These are phyloP conservation scores for Capsicum pubescens DNA, from an alignment of 257 asterid species.

Conservation along the genomic window DNA sequence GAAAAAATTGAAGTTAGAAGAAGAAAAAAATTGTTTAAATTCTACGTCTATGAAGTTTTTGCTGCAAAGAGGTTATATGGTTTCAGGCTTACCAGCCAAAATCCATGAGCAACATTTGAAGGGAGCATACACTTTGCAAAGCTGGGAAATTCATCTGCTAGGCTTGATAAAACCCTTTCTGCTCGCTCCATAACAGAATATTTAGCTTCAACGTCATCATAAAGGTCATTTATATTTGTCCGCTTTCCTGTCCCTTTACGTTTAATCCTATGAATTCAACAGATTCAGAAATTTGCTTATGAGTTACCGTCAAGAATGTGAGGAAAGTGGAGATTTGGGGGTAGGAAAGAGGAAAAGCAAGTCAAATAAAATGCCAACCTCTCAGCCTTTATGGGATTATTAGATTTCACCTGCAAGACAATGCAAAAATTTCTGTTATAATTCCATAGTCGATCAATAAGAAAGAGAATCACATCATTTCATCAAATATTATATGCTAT, in stretches of 20 bases:
- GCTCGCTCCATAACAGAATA: slow-evolving; percentile 73
- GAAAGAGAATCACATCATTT: slow-evolving; percentile 5
- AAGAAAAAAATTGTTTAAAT: background rate
- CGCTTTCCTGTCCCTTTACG: slow-evolving; percentile 43
- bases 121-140: slow-evolving; percentile 87
- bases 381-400: slow-evolving; percentile 45
- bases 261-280: slow-evolving; percentile 38
- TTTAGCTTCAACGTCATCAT: slow-evolving; percentile 64
- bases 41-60: background rate
- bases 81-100: slow-evolving; percentile 78
- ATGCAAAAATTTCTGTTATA: slow-evolving; percentile 34
- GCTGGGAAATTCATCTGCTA: slow-evolving; percentile 57
- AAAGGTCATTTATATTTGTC: slow-evolving; percentile 51
- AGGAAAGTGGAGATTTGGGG: slow-evolving; percentile 11
- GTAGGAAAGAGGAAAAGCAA: background rate
- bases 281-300: slow-evolving; percentile 23
- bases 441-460: slow-evolving; percentile 25
- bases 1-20: slow-evolving; percentile 6
- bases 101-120: slow-evolving; percentile 87
- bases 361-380: slow-evolving; percentile 40
- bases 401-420: slow-evolving; percentile 51
- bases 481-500: background rate
- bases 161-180: slow-evolving; percentile 47
- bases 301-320: slow-evolving; percentile 26
- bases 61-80: background rate